Percentiles rank a stretch among this genome's conserved stretches.
Conservation (phyloP, 2,329 filamentous ascomycete species). For the Apiospora marii region DNA sequence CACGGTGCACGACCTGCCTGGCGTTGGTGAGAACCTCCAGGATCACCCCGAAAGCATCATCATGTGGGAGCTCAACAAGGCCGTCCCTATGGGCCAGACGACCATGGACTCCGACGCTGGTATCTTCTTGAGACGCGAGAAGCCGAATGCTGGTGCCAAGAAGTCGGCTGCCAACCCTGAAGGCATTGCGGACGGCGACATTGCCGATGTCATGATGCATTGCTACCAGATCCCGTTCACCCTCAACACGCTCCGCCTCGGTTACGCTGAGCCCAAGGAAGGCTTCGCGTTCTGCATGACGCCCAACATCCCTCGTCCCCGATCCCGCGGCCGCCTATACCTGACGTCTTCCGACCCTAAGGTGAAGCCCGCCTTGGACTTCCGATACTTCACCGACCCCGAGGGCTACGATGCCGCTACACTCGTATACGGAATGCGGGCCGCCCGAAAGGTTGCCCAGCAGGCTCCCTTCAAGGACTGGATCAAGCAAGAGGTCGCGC, state of each 20-base stretch:
- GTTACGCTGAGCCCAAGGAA: conserved; percentile 69
- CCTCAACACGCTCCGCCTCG: conserved; percentile 82
- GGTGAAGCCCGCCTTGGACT: conserved; percentile 85
- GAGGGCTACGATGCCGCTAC: conserved; percentile 87
- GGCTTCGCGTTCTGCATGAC: conserved; percentile 93
- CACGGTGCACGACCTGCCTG: conserved; percentile 64
- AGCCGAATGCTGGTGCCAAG: conserved; percentile 69
- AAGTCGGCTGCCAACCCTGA: conserved; percentile 56
- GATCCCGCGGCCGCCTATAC: conserved; percentile 79
- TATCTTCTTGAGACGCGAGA: conserved; percentile 84
- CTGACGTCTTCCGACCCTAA: conserved; percentile 77
- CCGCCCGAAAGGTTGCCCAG: conserved; percentile 78
- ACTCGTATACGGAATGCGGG: conserved; percentile 78
- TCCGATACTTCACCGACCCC: conserved; percentile 88
- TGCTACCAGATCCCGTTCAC: conserved; percentile 96
- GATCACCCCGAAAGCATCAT: conserved; percentile 69
- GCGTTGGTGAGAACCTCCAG: conserved; percentile 67
- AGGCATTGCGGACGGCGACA: conserved; percentile 70
- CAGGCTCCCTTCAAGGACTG: conserved; percentile 81
- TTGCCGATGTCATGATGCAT: conserved; percentile 93
- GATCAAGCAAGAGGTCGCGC: conserved; percentile 84
- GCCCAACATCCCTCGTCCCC: conserved; percentile 85
- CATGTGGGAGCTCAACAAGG: conserved; percentile 81
- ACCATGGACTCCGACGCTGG: conserved; percentile 92
- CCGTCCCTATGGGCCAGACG: conserved; percentile 80